Percentiles rank a stretch among this genome's conserved stretches.
Evolutionary conservation across 2,329 filamentous ascomycete genomes (phyloP).

Genomic region (Ceratocystis harringtonii): DNA sequence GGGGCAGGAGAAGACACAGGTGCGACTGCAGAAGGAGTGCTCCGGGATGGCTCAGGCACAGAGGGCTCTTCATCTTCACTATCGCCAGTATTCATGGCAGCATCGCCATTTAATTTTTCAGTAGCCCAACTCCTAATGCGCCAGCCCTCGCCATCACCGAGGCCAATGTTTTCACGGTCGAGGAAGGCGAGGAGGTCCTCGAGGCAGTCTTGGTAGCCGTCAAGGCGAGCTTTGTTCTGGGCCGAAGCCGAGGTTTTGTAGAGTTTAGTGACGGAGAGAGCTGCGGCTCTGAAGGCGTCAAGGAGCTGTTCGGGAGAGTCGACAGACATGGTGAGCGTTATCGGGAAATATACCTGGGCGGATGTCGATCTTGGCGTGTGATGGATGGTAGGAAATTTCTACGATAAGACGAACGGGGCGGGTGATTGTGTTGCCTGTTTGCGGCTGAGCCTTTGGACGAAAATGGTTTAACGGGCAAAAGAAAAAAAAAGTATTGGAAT

Average conservation of each 20-base stretch:
- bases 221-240: constrained; percentile 56
- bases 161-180: constrained; percentile 64
- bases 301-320: constrained; percentile 52
- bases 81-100: constrained; percentile 38
- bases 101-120: constrained; percentile 52
- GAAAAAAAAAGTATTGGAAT: not conserved
- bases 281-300: constrained; percentile 80
- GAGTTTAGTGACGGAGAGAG: constrained; percentile 85
- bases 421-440: not conserved
- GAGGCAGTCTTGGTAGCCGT: constrained; percentile 87
- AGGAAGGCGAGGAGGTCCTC: constrained; percentile 78
- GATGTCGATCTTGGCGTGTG: not conserved
- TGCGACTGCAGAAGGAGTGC: not conserved
- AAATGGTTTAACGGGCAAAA: not conserved
- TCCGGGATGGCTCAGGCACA: constrained; percentile 23
- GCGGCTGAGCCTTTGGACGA: not conserved
- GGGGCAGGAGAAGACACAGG: constrained; percentile 19
- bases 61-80: constrained; percentile 53
- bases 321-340: constrained; percentile 20
- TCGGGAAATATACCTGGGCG: not conserved
- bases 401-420: not conserved
- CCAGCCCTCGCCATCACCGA: constrained; percentile 64
- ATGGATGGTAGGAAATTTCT: not conserved
- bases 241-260: constrained; percentile 81
- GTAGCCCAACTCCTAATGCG: constrained; percentile 49